phyloP scores from a whole-genome alignment of 192 early-diverging fungal species.

The Entrophospora sp. region DNA sequence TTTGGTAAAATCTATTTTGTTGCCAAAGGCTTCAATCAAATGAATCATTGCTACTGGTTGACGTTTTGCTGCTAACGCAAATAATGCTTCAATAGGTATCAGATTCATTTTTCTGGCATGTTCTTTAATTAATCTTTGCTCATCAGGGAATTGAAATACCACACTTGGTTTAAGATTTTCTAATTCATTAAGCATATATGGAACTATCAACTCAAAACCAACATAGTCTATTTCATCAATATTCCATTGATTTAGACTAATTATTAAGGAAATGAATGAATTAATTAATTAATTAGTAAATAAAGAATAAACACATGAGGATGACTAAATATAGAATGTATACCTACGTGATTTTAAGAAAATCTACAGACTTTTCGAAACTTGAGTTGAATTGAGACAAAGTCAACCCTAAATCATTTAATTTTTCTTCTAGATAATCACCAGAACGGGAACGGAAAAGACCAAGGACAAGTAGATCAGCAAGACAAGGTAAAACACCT shows the following conservation, averaged over 20 bases:
- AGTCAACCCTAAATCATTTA: background rate
- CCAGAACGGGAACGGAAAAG: background rate
- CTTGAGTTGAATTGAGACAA: background rate
- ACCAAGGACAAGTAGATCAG: background rate
- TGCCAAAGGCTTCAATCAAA: slow-evolving; percentile 2
- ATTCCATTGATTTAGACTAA: slow-evolving; percentile 14
- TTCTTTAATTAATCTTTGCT: background rate
- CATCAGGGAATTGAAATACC: slow-evolving; percentile 8
- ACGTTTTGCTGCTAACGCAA: background rate
- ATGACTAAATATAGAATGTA: too few species aligned
- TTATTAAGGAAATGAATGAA: background rate
- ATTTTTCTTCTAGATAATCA: slow-evolving; percentile 4
- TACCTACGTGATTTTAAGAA: background rate
- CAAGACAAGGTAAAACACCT: background rate
- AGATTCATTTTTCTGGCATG: background rate
- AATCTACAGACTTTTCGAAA: background rate
- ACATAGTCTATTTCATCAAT: background rate
- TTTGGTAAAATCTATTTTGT: background rate
- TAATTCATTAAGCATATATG: background rate
- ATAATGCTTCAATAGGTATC: background rate
- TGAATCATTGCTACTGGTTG: slow-evolving; percentile 2
- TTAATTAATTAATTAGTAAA: background rate
- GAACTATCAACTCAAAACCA: slow-evolving; percentile 6
- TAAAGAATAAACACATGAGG: background rate
- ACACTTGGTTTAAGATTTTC: background rate